These are phyloP conservation scores for Amanita phalloides DNA, from an alignment of 768 basidiomycete species.

Conservation along the genomic window DNA sequence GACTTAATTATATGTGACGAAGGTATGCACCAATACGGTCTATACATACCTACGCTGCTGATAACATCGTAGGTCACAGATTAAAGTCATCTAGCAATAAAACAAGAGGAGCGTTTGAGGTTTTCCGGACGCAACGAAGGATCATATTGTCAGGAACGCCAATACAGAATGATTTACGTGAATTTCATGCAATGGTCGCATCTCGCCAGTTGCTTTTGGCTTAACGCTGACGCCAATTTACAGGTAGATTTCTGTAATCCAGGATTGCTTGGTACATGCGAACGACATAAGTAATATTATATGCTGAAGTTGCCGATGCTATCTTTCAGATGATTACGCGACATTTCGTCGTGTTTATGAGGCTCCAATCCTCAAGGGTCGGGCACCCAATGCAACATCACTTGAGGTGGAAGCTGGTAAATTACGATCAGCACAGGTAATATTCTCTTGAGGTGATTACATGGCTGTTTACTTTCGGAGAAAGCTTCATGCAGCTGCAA, in stretches of 20 bases:
- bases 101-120: slow-evolving; percentile 78
- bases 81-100: slow-evolving; percentile 89
- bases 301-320: background rate
- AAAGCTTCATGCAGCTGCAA: slow-evolving; percentile 63
- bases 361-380: slow-evolving; percentile 75
- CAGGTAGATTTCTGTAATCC: slow-evolving; percentile 94
- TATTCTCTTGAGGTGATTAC: slow-evolving; percentile 1
- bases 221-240: background rate
- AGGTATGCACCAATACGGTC: slow-evolving; percentile 31
- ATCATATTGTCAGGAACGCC: slow-evolving; percentile 95
- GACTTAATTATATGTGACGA: slow-evolving; percentile 95
- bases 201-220: background rate
- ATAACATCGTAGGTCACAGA: slow-evolving; percentile 54
- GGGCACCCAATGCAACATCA: slow-evolving; percentile 60
- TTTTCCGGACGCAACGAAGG: slow-evolving; percentile 61
- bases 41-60: background rate
- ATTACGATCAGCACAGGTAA: slow-evolving; percentile 67
- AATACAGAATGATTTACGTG: slow-evolving; percentile 91
- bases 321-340: slow-evolving; percentile 52
- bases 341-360: slow-evolving; percentile 81
- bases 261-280: slow-evolving; percentile 59
- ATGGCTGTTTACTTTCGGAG: background rate
- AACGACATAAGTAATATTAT: background rate
- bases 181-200: slow-evolving; percentile 92
- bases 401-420: slow-evolving; percentile 74